Evolutionary conservation across 148 eudicot species (phyloP).

Genomic region (Vaccinium macrocarpon): DNA sequence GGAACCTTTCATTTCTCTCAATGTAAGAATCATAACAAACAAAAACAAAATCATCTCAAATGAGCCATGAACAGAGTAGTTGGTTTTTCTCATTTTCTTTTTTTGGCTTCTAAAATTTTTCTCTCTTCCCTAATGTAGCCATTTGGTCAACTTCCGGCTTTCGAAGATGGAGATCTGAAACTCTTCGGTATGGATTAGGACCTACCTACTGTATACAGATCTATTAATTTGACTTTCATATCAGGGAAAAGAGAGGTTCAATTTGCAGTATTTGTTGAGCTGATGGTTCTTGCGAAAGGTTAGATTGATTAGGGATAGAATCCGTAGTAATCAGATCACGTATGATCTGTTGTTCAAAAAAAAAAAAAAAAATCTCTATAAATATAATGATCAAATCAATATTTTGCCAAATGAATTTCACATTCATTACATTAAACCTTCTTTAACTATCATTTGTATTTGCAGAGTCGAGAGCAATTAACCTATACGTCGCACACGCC

Average conservation of each 20-base stretch:
- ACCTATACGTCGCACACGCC: slow-evolving; percentile 43
- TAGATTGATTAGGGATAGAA: too few relatives aligned
- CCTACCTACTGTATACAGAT: neutral
- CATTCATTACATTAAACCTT: too few relatives aligned
- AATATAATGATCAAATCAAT: too few relatives aligned
- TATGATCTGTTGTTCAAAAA: too few relatives aligned
- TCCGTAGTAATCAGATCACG: too few relatives aligned
- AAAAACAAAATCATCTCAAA: neutral
- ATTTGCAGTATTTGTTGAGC: neutral
- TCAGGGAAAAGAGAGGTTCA: neutral
- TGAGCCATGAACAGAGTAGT: neutral
- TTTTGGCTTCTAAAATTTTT: neutral
- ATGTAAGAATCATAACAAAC: slow-evolving; percentile 13
- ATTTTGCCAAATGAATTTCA: too few relatives aligned
- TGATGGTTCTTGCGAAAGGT: too few relatives aligned
- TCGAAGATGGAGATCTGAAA: slow-evolving; percentile 45
- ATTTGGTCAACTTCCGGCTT: slow-evolving; percentile 45
- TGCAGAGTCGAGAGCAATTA: slow-evolving; percentile 78
- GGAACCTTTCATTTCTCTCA: slow-evolving; percentile 34
- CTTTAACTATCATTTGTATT: too few relatives aligned
- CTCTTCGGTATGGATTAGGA: slow-evolving; percentile 31
- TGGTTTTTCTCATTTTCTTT: neutral
- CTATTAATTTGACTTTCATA: neutral
- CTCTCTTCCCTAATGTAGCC: slow-evolving; percentile 28
- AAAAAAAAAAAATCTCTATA: too few relatives aligned